Conservation (phyloP, 2,329 filamentous ascomycete genomes). For the Claviceps sp. region DNA sequence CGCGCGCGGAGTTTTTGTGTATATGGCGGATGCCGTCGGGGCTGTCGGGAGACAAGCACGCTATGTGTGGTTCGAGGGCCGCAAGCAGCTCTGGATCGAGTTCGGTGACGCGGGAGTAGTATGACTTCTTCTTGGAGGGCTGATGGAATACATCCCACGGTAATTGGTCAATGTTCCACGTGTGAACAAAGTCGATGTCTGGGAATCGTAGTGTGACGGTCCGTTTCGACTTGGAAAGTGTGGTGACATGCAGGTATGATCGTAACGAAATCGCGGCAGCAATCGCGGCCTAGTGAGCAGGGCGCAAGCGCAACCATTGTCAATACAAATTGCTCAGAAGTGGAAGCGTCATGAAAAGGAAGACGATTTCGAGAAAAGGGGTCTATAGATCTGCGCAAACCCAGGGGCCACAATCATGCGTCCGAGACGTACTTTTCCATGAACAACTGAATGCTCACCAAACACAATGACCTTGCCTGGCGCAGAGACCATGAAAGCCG, state of each 20-base stretch:
- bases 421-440: conserved; percentile 59
- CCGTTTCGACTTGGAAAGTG: conserved; percentile 80
- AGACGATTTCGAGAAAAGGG: too few species aligned
- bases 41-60: conserved; percentile 51
- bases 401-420: not conserved
- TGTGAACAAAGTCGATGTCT: conserved; percentile 79
- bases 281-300: conserved; percentile 62
- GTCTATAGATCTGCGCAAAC: not conserved
- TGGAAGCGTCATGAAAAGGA: too few species aligned
- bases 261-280: conserved; percentile 89
- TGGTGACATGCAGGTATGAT: conserved; percentile 91
- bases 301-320: not conserved
- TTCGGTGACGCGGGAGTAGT: conserved; percentile 76
- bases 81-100: conserved; percentile 73
- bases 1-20: conserved; percentile 65
- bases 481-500: conserved; percentile 93
- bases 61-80: conserved; percentile 69
- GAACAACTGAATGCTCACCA: conserved; percentile 94
- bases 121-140: conserved; percentile 80
- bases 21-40: conserved; percentile 67
- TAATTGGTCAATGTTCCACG: conserved; percentile 85
- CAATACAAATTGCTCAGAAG: not conserved
- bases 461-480: conserved; percentile 98
- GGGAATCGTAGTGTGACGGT: conserved; percentile 82
- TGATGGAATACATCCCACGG: conserved; percentile 76